A percentile compares a stretch with the other conserved stretches of the same genome.
Evolutionary conservation across 2,329 filamentous ascomycete genomes (phyloP).

Genomic region (Fusarium verrucosum): DNA sequence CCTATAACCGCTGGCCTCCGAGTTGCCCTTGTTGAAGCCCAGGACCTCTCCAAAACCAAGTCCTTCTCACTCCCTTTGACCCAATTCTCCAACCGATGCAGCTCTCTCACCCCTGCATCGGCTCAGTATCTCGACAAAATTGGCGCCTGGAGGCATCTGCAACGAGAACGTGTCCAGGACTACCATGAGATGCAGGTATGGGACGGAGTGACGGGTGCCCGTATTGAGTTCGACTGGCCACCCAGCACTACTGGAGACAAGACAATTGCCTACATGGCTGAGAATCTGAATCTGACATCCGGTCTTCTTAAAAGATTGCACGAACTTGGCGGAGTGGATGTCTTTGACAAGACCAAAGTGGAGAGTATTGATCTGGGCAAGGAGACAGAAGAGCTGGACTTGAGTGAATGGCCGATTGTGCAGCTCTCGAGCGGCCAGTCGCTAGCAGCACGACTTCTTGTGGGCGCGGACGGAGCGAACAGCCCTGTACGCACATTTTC

Average conservation of each 20-base stretch:
- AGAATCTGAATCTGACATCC: slow-evolving; percentile 89
- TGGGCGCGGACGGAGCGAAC: slow-evolving; percentile 95
- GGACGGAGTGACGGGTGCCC: slow-evolving; percentile 89
- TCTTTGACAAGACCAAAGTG: slow-evolving; percentile 82
- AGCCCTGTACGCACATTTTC: slow-evolving; percentile 92
- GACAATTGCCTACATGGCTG: slow-evolving; percentile 94
- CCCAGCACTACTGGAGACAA: slow-evolving; percentile 58
- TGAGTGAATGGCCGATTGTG: slow-evolving; percentile 88
- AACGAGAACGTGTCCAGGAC: slow-evolving; percentile 77
- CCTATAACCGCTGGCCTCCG: slow-evolving; percentile 79
- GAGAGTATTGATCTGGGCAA: slow-evolving; percentile 80
- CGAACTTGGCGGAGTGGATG: slow-evolving; percentile 72
- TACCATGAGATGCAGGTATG: slow-evolving; percentile 99
- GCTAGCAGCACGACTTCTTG: slow-evolving; percentile 82
- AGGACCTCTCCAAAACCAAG: slow-evolving; percentile 77
- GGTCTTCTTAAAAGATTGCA: slow-evolving; percentile 77
- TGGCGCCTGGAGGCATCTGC: slow-evolving; percentile 84
- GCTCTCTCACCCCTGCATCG: slow-evolving; percentile 89
- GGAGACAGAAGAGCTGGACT: slow-evolving; percentile 73
- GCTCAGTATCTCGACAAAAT: slow-evolving; percentile 84
- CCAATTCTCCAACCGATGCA: slow-evolving; percentile 92
- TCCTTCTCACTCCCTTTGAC: slow-evolving; percentile 72
- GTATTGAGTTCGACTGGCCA: slow-evolving; percentile 87
- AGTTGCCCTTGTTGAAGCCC: slow-evolving; percentile 88
- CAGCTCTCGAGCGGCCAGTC: slow-evolving; percentile 72